Conservation (phyloP, 2,329 filamentous ascomycete genomes). For the Monilinia vaccinii-corymbosi region DNA sequence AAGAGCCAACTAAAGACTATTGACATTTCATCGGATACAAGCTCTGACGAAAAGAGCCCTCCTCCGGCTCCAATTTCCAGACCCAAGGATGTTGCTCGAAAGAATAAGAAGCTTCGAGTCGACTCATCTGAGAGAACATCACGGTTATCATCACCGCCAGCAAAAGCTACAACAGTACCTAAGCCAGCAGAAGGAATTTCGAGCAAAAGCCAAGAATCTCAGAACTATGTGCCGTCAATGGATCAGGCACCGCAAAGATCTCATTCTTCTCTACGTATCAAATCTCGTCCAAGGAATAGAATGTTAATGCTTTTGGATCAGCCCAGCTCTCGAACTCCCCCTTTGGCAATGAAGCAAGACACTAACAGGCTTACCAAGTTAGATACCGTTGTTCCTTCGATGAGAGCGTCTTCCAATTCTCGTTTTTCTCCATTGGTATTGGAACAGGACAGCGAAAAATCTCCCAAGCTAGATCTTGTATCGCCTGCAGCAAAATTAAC, state of each 20-base stretch:
- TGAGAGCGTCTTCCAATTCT: neutral
- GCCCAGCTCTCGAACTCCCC: constrained; percentile 13
- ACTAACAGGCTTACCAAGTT: neutral
- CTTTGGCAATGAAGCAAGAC: neutral
- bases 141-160: neutral
- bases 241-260: constrained; percentile 4
- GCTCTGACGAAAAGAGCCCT: neutral
- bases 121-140: neutral
- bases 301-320: constrained; percentile 28
- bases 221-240: neutral
- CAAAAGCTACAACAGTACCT: neutral
- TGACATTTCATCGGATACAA: neutral
- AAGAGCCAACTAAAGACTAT: neutral
- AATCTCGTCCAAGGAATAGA: constrained; percentile 20
- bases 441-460: neutral
- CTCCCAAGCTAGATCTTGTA: neutral
- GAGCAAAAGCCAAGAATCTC: neutral
- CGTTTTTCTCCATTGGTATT: neutral
- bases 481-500: neutral
- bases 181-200: neutral
- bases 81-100: neutral
- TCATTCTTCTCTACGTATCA: constrained; percentile 25
- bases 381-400: neutral
- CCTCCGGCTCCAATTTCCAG: neutral
- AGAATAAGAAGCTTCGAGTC: neutral